Evolutionary conservation across 441 rosid genomes (phyloP), one percentile per base, ranked within the genome.

Genomic region (Corymbia citriodora): DNA sequence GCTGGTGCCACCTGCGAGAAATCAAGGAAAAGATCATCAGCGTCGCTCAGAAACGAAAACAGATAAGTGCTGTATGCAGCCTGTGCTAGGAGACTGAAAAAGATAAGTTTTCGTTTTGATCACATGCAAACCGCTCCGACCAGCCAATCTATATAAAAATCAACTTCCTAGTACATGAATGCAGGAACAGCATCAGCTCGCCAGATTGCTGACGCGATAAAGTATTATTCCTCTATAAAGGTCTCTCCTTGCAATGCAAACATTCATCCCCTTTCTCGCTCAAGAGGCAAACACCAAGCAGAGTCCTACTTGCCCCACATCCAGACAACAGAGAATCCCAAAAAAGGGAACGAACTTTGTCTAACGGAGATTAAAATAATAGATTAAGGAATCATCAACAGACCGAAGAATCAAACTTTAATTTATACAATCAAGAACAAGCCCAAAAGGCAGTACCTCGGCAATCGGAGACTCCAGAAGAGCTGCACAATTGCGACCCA

Each of bases 1-100:
- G 90, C 94, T 91, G 89, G 90, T 92, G 74, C 93, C 96, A 89
- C 95, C 97, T 95, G 93, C 17, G 61, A 88, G 57, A 88, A 61
- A 89, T 33, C 87, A 53, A 61, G 55, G 10, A 19, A 16, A 36
- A 86, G 21, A 70, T 86, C 40, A 9, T 63, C 33, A 90, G 40
- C 19, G 9, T 55, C 72, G n/a, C 52, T 7, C 52, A 23, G n/a
- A 7, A 79, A 25, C 52, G 1, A 79, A 45, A 40, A 79, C 52
- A 17, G 85, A 48, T 25, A 5, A 2, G 52, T 13, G 10, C n/a
- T 1, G n/a, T 79, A 8, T 79, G 7, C n/a, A 59, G 52, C 85
- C 10, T 45, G 85, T 53, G 52, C 85, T 48, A 23, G 52, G 49
- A 72, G 49, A 21, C 82, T 36, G 82, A 11, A 72, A 40, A 48